These are phyloP conservation scores for Coccomyxa sp. DNA, from an alignment of 139 green algal genomes.

Conservation along the genomic window DNA sequence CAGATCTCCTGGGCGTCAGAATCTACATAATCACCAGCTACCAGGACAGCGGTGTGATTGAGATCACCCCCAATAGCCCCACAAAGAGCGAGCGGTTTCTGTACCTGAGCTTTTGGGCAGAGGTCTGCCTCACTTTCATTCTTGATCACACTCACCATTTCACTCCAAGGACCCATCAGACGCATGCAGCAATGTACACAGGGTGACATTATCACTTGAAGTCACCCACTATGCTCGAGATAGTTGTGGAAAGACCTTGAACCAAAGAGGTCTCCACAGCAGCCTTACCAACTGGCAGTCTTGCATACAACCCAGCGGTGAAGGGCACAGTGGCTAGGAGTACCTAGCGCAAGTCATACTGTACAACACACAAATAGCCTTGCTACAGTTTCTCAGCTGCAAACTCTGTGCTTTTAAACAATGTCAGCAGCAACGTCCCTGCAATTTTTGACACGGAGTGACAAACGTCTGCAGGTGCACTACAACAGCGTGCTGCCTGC, in stretches of 20 bases:
- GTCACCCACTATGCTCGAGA: too few relatives aligned
- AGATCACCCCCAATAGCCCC: conserved; percentile 44
- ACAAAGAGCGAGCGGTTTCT: conserved; percentile 24
- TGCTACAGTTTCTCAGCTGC: not conserved
- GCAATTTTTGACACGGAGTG: too few relatives aligned
- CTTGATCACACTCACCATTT: not conserved
- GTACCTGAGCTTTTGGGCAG: conserved; percentile 75
- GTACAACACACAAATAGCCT: not conserved
- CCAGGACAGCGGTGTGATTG: conserved; percentile 47
- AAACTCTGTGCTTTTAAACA: too few relatives aligned
- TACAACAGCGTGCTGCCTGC: conserved; percentile 52
- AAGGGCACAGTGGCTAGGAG: not conserved
- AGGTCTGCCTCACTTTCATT: conserved; percentile 30
- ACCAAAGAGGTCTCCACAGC: conserved; percentile 2
- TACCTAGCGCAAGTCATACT: not conserved
- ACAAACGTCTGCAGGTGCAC: conserved; percentile 37
- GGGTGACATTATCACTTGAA: too few relatives aligned
- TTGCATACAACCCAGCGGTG: not conserved
- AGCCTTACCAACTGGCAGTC: not conserved
- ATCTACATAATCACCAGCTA: conserved; percentile 67
- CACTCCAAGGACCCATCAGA: too few relatives aligned
- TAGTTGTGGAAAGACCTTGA: not conserved
- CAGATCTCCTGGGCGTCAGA: conserved; percentile 49
- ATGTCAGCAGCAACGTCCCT: too few relatives aligned
- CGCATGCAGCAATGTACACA: too few relatives aligned